Evolutionary conservation across 2,329 filamentous ascomycete genomes (phyloP).

Genomic region (Ophioceras dolichostomum): DNA sequence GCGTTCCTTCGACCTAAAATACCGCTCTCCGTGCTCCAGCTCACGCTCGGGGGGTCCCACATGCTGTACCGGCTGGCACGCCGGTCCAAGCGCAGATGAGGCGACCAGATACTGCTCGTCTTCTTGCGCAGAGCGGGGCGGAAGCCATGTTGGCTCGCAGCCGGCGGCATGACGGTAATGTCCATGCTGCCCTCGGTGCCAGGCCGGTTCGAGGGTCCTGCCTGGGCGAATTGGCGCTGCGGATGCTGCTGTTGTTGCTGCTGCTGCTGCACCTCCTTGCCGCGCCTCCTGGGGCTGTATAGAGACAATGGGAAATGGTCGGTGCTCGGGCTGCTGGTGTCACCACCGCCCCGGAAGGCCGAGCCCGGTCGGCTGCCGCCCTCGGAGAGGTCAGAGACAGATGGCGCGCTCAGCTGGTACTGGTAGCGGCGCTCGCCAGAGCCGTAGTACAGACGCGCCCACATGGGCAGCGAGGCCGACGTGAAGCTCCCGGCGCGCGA

Average conservation of each 20-base stretch:
- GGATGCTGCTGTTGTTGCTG: conserved; percentile 10
- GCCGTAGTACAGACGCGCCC: conserved; percentile 60
- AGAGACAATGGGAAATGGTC: conserved; percentile 34
- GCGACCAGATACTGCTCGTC: conserved; percentile 57
- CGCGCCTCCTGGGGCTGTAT: conserved; percentile 31
- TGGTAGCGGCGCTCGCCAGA: conserved; percentile 48
- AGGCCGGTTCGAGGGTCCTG: no score
- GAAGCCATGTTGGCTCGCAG: conserved; percentile 10
- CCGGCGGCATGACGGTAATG: conserved; percentile 22
- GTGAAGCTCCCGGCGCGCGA: conserved; percentile 31
- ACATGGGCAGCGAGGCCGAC: conserved; percentile 33
- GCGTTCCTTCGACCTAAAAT: conserved; percentile 55
- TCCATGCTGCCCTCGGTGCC: conserved; percentile 33
- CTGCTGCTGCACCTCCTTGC: conserved; percentile 20
- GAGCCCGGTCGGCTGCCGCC: conserved; percentile 34
- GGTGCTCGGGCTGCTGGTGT: conserved; percentile 36
- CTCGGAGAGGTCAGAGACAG: conserved; percentile 33
- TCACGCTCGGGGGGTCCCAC: conserved; percentile 63
- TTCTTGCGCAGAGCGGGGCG: conserved; percentile 28
- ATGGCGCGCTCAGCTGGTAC: conserved; percentile 36
- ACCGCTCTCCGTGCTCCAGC: conserved; percentile 48
- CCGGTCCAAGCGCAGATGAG: conserved; percentile 55
- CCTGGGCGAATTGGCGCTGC: conserved; percentile 16
- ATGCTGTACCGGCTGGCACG: conserved; percentile 45
- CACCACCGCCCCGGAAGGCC: conserved; percentile 26